phyloP scores from a whole-genome alignment of 305 asterid species.

The Coffea humblotiana region DNA sequence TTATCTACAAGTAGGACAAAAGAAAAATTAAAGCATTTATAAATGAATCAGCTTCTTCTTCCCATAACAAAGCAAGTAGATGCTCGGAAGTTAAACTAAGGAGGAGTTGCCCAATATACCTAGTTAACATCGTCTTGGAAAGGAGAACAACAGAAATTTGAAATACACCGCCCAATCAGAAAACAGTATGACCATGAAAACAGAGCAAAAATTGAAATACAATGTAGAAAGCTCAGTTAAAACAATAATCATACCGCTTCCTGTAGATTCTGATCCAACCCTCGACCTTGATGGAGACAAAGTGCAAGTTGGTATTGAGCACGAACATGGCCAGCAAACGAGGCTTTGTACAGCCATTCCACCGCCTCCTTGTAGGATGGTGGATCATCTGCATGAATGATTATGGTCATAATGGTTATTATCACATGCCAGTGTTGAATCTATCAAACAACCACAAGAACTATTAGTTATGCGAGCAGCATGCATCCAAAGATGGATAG shows the following conservation, averaged over 20 bases:
- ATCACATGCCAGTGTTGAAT: not conserved
- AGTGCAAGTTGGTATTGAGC: slow-evolving; percentile 91
- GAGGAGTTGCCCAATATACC: not conserved
- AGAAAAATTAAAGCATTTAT: not conserved
- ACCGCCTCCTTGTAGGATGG: slow-evolving; percentile 63
- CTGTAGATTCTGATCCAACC: slow-evolving; percentile 44
- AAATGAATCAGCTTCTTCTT: not conserved
- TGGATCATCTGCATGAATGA: slow-evolving; percentile 53
- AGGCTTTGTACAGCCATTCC: slow-evolving; percentile 67
- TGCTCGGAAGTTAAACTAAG: too few species aligned
- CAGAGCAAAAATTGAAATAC: not conserved
- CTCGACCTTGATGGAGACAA: slow-evolving; percentile 73
- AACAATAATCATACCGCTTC: slow-evolving; percentile 55
- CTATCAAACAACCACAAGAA: not conserved
- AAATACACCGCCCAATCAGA: not conserved
- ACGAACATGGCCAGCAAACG: slow-evolving; percentile 70
- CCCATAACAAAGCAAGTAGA: not conserved
- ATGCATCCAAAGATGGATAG: not conserved
- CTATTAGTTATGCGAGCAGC: not conserved
- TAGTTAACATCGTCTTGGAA: not conserved
- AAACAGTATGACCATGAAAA: not conserved
- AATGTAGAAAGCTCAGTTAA: not conserved
- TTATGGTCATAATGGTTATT: not conserved
- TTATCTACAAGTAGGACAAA: not conserved
- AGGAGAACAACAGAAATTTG: not conserved